Conservation (phyloP, 2,329 filamentous ascomycete species). For the Nemania serpens region DNA sequence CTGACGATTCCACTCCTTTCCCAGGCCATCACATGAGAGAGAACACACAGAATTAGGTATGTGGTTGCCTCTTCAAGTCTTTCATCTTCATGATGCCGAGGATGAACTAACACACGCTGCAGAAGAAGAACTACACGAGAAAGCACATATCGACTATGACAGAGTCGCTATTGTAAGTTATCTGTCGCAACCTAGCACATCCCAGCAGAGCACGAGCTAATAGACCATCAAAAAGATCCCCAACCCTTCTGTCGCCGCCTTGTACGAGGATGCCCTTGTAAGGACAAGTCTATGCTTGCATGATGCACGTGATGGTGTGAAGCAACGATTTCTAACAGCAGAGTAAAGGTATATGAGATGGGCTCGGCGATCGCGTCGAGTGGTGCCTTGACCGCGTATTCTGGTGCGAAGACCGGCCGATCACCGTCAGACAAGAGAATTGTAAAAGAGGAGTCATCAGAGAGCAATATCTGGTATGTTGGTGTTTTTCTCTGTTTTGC, state of each 20-base stretch:
- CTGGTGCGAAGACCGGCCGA: constrained; percentile 95
- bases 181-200: background rate
- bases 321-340: constrained; percentile 28
- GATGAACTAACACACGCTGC: constrained; percentile 30
- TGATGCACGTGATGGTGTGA: constrained; percentile 15
- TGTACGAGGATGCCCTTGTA: constrained; percentile 98
- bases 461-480: constrained; percentile 83
- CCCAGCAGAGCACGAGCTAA: constrained; percentile 29
- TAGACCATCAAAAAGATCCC: constrained; percentile 59
- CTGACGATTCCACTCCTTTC: constrained; percentile 20
- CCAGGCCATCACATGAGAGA: constrained; percentile 67
- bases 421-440: constrained; percentile 98
- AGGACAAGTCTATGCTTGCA: constrained; percentile 17
- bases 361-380: constrained; percentile 96
- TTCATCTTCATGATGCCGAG: background rate
- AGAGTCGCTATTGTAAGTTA: constrained; percentile 89
- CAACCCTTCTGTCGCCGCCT: constrained; percentile 91
- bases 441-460: constrained; percentile 86
- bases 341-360: constrained; percentile 75
- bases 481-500: background rate
- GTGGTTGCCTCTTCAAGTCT: constrained; percentile 24
- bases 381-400: constrained; percentile 95
- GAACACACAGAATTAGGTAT: constrained; percentile 90
- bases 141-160: constrained; percentile 98
- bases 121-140: constrained; percentile 95